A percentile compares a stretch with the other conserved stretches of the same genome.
Evolutionary conservation across 164 flowering plant genomes (phyloP).

Genomic region (Protea cynaroides): DNA sequence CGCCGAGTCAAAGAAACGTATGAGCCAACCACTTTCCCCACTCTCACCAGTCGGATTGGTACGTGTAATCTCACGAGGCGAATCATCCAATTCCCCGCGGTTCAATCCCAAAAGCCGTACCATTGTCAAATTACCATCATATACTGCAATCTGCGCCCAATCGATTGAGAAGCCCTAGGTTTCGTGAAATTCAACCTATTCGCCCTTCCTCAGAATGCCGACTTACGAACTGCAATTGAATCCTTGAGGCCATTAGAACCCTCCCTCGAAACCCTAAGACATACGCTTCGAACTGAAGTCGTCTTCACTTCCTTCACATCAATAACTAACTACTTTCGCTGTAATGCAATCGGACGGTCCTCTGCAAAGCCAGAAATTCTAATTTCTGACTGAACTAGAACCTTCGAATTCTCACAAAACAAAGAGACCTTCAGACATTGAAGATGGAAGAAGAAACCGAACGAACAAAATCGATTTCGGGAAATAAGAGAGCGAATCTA

Average conservation of each 20-base stretch:
- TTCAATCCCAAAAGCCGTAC: conserved; percentile 72
- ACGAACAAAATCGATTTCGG: neutral
- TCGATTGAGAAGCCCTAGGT: conserved; percentile 8
- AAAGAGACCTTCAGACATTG: neutral
- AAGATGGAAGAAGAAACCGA: neutral
- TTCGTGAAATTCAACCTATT: neutral
- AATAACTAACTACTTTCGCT: neutral
- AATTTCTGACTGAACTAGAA: neutral
- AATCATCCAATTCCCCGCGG: conserved; percentile 48
- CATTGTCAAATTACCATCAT: conserved; percentile 50
- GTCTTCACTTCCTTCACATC: neutral
- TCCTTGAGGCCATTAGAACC: neutral
- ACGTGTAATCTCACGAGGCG: conserved; percentile 77
- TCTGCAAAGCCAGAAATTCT: conserved; percentile 7
- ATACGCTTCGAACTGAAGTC: neutral
- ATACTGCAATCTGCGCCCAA: conserved; percentile 4
- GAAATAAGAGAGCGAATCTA: neutral
- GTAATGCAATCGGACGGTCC: conserved; percentile 3
- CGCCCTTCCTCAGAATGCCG: neutral
- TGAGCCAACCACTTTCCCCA: conserved; percentile 93
- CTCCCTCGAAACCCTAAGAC: conserved; percentile 4
- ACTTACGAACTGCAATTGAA: neutral
- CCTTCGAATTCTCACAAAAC: neutral
- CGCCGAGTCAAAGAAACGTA: conserved; percentile 90
- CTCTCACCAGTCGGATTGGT: conserved; percentile 41